phyloP scores from a whole-genome alignment of 2,329 filamentous ascomycete genomes.

The Tothia fuscella region DNA sequence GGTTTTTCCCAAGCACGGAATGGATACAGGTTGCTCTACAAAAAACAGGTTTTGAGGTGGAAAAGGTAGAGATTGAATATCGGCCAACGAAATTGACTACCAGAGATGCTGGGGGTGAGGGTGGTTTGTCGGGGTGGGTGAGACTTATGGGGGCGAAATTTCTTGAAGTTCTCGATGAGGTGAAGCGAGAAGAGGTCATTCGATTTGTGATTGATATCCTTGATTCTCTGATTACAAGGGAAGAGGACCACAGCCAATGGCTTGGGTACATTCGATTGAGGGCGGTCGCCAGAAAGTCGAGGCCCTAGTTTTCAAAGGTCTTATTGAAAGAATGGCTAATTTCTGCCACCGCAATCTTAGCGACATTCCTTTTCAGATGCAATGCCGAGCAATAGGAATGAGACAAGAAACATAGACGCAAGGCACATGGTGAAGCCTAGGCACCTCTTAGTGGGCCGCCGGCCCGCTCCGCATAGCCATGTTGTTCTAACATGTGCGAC shows the following conservation, averaged over 20 bases:
- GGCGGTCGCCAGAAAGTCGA: conserved; percentile 32
- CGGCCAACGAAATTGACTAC: conserved; percentile 44
- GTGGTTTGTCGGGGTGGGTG: conserved; percentile 55
- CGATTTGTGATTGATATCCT: conserved; percentile 44
- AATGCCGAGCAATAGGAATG: no score
- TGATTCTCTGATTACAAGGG: conserved; percentile 41
- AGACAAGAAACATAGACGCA: no score
- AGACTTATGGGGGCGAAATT: conserved; percentile 49
- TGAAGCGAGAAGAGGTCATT: conserved; percentile 40
- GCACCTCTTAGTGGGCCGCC: no score
- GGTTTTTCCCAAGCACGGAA: conserved; percentile 58
- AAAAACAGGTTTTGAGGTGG: conserved; percentile 31
- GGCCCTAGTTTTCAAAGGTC: not conserved
- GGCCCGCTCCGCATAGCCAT: no score
- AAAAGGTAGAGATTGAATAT: conserved; percentile 48
- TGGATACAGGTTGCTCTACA: conserved; percentile 38
- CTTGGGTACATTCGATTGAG: conserved; percentile 36
- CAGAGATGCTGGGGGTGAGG: conserved; percentile 27
- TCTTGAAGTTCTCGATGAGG: conserved; percentile 40
- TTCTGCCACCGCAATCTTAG: no score
- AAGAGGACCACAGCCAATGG: conserved; percentile 44
- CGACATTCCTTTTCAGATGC: no score
- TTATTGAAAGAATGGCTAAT: no score
- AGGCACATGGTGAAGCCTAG: no score
- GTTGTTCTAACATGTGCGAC: no score